Evolutionary conservation across 805 yeast genomes (phyloP).

Genomic region (Ogataea ramenticola): DNA sequence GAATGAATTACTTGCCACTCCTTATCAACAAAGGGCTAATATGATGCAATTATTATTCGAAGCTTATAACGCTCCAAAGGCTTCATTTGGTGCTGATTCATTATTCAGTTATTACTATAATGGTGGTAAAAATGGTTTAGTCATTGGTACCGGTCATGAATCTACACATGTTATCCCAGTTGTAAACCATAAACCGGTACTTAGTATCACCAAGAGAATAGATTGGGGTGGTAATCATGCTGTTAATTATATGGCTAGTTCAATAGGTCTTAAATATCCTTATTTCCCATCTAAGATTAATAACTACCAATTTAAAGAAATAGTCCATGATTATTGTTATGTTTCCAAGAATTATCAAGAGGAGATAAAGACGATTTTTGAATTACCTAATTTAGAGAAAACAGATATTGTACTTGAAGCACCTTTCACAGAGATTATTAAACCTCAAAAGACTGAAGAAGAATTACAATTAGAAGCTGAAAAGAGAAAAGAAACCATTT

Average conservation of each 20-base stretch:
- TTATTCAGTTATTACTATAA: slow-evolving; percentile 72
- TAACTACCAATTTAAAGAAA: slow-evolving; percentile 51
- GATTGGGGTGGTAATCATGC: slow-evolving; percentile 89
- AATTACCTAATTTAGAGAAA: slow-evolving; percentile 53
- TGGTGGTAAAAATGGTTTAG: slow-evolving; percentile 56
- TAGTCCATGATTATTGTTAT: slow-evolving; percentile 74
- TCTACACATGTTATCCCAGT: slow-evolving; percentile 81
- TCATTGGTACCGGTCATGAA: slow-evolving; percentile 77
- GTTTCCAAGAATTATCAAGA: slow-evolving; percentile 59
- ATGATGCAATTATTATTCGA: slow-evolving; percentile 85
- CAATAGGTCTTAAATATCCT: slow-evolving; percentile 80
- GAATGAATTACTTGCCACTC: slow-evolving; percentile 70
- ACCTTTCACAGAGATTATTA: slow-evolving; percentile 61
- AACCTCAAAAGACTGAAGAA: slow-evolving; percentile 73
- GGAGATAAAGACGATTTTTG: slow-evolving; percentile 53
- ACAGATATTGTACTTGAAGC: slow-evolving; percentile 80
- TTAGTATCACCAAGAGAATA: slow-evolving; percentile 67
- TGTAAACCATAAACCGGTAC: slow-evolving; percentile 54
- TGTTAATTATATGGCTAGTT: slow-evolving; percentile 51
- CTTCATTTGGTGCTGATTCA: slow-evolving; percentile 76
- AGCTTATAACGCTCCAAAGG: slow-evolving; percentile 66
- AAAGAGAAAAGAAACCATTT: slow-evolving; percentile 77
- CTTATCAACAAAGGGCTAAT: slow-evolving; percentile 60
- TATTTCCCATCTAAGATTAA: slow-evolving; percentile 75
- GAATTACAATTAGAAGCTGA: slow-evolving; percentile 73